phyloP scores from a whole-genome alignment of 345 rosid species.

The Ricinus communis region DNA sequence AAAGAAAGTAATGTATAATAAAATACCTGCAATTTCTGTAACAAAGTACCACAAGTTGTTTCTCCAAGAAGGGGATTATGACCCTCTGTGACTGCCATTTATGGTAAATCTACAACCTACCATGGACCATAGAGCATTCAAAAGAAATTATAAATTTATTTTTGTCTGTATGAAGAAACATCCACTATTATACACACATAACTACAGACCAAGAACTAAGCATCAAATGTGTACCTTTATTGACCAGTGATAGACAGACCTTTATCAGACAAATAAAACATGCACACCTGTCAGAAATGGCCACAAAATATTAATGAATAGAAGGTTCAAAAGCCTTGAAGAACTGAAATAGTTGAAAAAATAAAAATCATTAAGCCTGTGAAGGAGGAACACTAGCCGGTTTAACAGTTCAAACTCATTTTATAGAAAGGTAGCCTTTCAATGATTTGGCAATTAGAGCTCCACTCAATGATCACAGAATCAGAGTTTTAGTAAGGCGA shows the following conservation, averaged over 20 bases:
- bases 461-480: neutral
- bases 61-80: conserved; percentile 82
- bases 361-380: neutral
- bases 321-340: neutral
- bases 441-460: neutral
- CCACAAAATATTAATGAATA: conserved; percentile 3
- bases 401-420: neutral
- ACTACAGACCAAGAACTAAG: neutral
- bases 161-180: neutral
- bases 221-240: conserved; percentile 12
- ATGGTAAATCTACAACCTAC: conserved; percentile 31
- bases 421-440: too few relatives aligned
- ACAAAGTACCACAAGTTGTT: conserved; percentile 76
- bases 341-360: neutral
- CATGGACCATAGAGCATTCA: conserved; percentile 27
- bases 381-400: neutral
- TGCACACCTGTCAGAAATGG: conserved; percentile 18
- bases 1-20: too few relatives aligned
- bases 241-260: conserved; percentile 15
- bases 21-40: conserved; percentile 81
- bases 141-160: neutral
- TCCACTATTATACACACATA: neutral
- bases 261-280: conserved; percentile 24
- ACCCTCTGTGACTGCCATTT: conserved; percentile 67
- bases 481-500: neutral